These are phyloP conservation scores for Keithomyces neogunnii DNA, from an alignment of 2,329 filamentous ascomycete genomes.

Conservation along the genomic window DNA sequence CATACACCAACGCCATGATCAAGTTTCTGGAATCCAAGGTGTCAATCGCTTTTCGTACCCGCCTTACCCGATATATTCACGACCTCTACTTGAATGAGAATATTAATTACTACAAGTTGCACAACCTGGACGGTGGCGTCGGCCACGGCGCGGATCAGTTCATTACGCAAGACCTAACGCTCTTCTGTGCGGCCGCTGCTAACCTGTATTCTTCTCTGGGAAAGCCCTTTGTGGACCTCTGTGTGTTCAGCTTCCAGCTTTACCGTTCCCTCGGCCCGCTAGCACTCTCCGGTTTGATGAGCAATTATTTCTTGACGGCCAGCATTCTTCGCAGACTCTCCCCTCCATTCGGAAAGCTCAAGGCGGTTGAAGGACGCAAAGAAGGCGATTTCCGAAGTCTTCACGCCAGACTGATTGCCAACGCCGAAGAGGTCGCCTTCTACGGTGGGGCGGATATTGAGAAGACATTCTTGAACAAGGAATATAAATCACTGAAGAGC, in stretches of 20 bases:
- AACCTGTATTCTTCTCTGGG: conserved; percentile 91
- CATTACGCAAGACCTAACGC: conserved; percentile 91
- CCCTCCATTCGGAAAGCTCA: conserved; percentile 92
- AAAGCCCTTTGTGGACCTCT: conserved; percentile 95
- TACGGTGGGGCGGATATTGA: conserved; percentile 95
- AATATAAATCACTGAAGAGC: conserved; percentile 84
- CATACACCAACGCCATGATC: conserved; percentile 98
- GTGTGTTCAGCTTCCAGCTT: conserved; percentile 96
- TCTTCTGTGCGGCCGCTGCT: conserved; percentile 89
- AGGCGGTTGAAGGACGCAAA: conserved; percentile 88
- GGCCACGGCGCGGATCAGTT: conserved; percentile 92
- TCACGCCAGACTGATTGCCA: conserved; percentile 87
- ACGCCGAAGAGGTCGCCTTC: conserved; percentile 95
- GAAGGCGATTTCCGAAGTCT: conserved; percentile 92
- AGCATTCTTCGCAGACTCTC: conserved; percentile 82
- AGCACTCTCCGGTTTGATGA: conserved; percentile 74
- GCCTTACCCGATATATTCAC: conserved; percentile 92
- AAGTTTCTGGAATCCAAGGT: conserved; percentile 97
- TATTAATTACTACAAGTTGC: conserved; percentile 91
- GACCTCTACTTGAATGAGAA: conserved; percentile 93
- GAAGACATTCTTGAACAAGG: conserved; percentile 81
- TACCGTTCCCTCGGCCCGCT: conserved; percentile 85
- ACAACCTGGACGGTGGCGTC: conserved; percentile 86
- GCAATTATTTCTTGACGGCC: conserved; percentile 91
- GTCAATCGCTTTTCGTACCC: conserved; percentile 93